Evolutionary conservation across 257 asterid genomes (phyloP), one percentile per base, ranked within the genome.

Genomic region (Lantana camara): DNA sequence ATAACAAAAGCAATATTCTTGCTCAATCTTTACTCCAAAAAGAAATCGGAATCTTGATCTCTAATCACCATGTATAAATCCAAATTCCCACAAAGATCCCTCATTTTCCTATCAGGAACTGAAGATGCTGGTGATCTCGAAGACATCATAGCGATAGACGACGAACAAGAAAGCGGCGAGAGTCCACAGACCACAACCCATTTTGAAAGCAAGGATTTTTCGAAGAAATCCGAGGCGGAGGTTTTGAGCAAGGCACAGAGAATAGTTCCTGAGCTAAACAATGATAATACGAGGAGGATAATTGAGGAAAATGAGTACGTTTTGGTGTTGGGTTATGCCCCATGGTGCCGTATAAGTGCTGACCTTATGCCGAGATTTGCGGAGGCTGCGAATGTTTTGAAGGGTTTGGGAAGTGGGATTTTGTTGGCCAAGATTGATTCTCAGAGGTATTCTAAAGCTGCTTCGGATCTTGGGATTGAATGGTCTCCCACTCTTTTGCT

Each of bases 281-380:
- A 45, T 51, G 99, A 94, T 19, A 83, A 68, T 56, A 57, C 90
- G n/a, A 76, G 80, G 78, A 74, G 83, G 75, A 75, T 72, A 2
- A 66, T 86, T 73, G 83, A 73, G 69, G 85, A 71, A 63, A 94
- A 86, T 82, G 99, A 86, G 82, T 88, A 66, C 72, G 96, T 90
- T 55, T 12, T 94, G 68, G 83, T 90, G 17, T 71, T 94, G 83
- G 99, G 97, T 13, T 90, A 88, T 70, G 95, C 99, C 11, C 99
- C 99, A 0, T 94, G 99, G 99, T 86, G 92, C 59, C 55, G 44
- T 1, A 84, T 93, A 65, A 94, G 99, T 67, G 96, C 99, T 61
- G 99, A 90, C 72, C 60, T 94, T 52, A 94, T 94, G 99, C 99
- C 99, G 4, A 75, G 89, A 73, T 94, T 90, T 70, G 89, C 97